Evolutionary conservation across 2,329 filamentous ascomycete species (phyloP).

Genomic region (Aspergillus pseudoviridinutans): DNA sequence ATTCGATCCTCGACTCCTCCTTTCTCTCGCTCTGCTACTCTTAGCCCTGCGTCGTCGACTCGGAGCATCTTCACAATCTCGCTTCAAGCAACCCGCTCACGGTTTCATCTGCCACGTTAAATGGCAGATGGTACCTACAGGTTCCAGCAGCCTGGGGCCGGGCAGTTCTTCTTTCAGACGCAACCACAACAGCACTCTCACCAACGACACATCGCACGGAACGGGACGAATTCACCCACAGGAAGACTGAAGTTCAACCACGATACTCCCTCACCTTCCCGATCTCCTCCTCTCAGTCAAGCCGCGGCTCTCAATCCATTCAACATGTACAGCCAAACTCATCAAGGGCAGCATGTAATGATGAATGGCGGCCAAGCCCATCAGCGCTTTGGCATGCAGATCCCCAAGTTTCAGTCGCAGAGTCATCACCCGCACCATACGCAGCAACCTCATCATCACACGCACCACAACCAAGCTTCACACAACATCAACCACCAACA

Average conservation of each 20-base stretch:
- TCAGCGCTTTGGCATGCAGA: slow-evolving; percentile 48
- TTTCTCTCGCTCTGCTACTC: slow-evolving; percentile 23
- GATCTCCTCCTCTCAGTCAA: slow-evolving; percentile 43
- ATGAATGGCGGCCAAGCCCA: slow-evolving; percentile 48
- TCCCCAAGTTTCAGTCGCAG: slow-evolving; percentile 46
- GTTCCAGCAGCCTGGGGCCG: slow-evolving; percentile 52
- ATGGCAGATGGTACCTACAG: slow-evolving; percentile 55
- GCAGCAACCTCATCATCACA: slow-evolving; percentile 42
- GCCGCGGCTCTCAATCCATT: slow-evolving; percentile 41
- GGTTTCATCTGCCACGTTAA: slow-evolving; percentile 48
- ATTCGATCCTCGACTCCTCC: slow-evolving; percentile 35
- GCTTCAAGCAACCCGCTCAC: slow-evolving; percentile 31
- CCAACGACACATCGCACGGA: slow-evolving; percentile 42
- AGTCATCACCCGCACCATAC: slow-evolving; percentile 43
- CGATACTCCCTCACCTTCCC: slow-evolving; percentile 47
- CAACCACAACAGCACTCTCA: slow-evolving; percentile 42
- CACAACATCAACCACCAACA: slow-evolving; percentile 48
- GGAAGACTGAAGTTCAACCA: slow-evolving; percentile 43
- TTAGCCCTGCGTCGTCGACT: slow-evolving; percentile 19
- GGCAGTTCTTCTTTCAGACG: slow-evolving; percentile 47
- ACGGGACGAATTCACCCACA: slow-evolving; percentile 45
- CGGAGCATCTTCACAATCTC: slow-evolving; percentile 22
- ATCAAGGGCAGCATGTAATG: slow-evolving; percentile 48
- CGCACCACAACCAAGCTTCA: slow-evolving; percentile 40
- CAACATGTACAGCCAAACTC: slow-evolving; percentile 47